Base-by-base conservation (phyloP, 306 rosid genomes). In the Elaeagnus macrophylla region DNA sequence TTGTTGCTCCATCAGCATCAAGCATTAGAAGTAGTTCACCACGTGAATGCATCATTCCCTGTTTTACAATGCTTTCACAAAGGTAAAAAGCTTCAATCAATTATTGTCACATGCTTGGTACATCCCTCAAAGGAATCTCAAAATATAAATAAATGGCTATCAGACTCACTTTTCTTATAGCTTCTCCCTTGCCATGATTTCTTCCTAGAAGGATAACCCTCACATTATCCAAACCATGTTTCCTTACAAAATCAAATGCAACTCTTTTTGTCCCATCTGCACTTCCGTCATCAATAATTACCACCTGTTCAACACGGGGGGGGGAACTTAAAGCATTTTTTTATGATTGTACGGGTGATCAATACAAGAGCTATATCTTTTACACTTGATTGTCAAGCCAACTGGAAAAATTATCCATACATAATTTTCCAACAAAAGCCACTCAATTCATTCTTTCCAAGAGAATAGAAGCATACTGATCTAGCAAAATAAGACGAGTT, bases 1-100 rank as follows among this genome's bases (percentile, higher is more conserved):
- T 78, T 37, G 95, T 90, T 74, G 97, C 97, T 63, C 97, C 97
- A 81, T 90, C 97, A 64, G 97, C 97, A 71, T 90, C 97, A 62
- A 90, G 72, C 97, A 90, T 90, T 53, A 90, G 81, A 74, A 90
- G 88, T 69, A 90, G 60, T 61, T 90, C 95, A 72, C 97, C 97
- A 59, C 97, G 94, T 50, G 97, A 83, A 81, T 90, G 97, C 72
- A 90, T 72, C 91, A 90, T 90, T 48, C 97, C 97, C 97, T 90
- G 89, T 86, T 83, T 86, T 71, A 63, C 71, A 68, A 83, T 86
- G 90, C 90, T 86, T 90, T 78, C 86, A 66, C 77, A 72, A 57
- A 74, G 69, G 76, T 68, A 81, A 79, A 83, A 72, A 68, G 75
- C 85, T 79, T 78, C 73, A 78, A 78, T 79, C 68, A 84, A 74